These are phyloP conservation scores for Thalassiosira ordinaria DNA, from an alignment of 352 stramenopile species.

Conservation along the genomic window DNA sequence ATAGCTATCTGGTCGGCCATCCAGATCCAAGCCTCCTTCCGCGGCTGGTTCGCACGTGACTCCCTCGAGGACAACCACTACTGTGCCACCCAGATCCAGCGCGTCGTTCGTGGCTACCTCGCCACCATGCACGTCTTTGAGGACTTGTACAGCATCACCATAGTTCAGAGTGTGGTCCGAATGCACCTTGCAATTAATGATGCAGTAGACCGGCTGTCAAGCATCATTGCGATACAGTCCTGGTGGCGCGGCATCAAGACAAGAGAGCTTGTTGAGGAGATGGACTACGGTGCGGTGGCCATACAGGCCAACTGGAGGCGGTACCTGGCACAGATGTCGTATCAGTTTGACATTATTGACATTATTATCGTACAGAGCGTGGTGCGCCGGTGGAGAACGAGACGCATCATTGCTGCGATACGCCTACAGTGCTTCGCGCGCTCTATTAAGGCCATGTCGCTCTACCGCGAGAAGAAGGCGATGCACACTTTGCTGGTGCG, in stretches of 20 bases:
- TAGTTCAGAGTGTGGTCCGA: slow-evolving; percentile 67
- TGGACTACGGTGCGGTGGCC: slow-evolving; percentile 47
- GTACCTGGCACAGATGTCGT: slow-evolving; percentile 54
- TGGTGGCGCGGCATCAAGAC: slow-evolving; percentile 49
- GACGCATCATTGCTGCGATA: slow-evolving; percentile 8
- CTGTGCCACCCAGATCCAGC: slow-evolving; percentile 81
- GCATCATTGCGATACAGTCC: slow-evolving; percentile 55
- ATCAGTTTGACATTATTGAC: slow-evolving; percentile 71
- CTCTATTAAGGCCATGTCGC: slow-evolving; percentile 19
- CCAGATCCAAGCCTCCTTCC: slow-evolving; percentile 78
- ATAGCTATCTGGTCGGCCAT: slow-evolving; percentile 69
- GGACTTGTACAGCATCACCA: slow-evolving; percentile 71
- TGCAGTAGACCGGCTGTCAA: slow-evolving; percentile 51
- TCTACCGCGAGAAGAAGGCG: slow-evolving; percentile 28
- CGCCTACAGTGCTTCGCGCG: slow-evolving; percentile 27
- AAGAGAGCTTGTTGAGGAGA: slow-evolving; percentile 29
- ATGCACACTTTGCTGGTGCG: slow-evolving; percentile 26
- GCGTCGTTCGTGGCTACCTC: slow-evolving; percentile 68
- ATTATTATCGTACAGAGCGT: slow-evolving; percentile 82
- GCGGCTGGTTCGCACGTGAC: slow-evolving; percentile 82
- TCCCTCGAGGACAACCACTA: slow-evolving; percentile 78
- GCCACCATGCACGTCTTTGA: slow-evolving; percentile 71
- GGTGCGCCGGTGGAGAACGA: slow-evolving; percentile 47
- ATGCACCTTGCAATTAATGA: slow-evolving; percentile 58
- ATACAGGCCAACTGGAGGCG: slow-evolving; percentile 60